These are phyloP conservation scores for Herpetomonas tarakana DNA, from an alignment of 208 protist species.

Conservation along the genomic window DNA sequence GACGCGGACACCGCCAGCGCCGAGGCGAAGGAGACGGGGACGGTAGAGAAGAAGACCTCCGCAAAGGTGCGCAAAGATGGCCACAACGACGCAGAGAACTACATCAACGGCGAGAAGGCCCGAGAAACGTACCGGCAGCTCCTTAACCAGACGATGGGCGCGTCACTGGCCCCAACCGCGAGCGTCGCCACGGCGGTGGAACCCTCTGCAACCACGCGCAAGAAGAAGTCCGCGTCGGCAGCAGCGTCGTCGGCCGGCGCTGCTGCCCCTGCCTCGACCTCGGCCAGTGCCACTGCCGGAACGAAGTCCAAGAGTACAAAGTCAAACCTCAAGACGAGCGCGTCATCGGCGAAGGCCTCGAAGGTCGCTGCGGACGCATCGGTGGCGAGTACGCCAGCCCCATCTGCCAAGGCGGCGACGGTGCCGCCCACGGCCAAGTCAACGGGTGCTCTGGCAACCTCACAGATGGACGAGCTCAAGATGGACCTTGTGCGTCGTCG, in stretches of 20 bases:
- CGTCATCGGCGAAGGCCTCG: too few species aligned
- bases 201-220: not conserved
- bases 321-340: too few species aligned
- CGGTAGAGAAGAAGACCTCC: not conserved
- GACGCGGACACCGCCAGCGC: slow-evolving; percentile 2
- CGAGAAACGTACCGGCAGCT: not conserved
- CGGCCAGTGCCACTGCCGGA: not conserved
- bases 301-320: too few species aligned
- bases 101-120: slow-evolving; percentile 1
- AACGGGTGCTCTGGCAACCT: slow-evolving; percentile 4
- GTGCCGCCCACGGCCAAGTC: not conserved
- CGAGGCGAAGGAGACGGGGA: slow-evolving; percentile 1
- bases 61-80: not conserved
- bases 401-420: not conserved
- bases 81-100: not conserved
- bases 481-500: slow-evolving; percentile 45
- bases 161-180: not conserved
- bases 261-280: too few species aligned
- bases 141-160: slow-evolving; percentile 3
- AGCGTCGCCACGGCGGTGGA: not conserved
- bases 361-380: not conserved
- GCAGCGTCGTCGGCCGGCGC: not conserved
- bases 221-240: not conserved
- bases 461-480: slow-evolving; percentile 48
- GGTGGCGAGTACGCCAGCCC: not conserved